These are phyloP conservation scores for Halteria grandinella DNA, from an alignment of 73 alveolate species.

Conservation along the genomic window DNA sequence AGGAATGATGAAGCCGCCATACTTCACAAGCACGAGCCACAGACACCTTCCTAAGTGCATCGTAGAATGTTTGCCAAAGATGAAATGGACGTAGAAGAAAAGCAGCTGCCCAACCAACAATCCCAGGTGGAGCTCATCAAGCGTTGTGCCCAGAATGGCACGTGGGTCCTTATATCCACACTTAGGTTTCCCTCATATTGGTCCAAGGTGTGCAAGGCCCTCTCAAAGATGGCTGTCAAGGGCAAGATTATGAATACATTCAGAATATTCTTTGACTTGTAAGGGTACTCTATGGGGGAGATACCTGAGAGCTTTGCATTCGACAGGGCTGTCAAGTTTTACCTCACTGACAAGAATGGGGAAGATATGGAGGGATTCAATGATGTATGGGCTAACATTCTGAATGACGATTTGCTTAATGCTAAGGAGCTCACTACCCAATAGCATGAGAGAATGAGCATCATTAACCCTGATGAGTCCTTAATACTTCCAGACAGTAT, in stretches of 20 bases:
- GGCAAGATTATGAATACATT: slow-evolving; percentile 44
- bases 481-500: too few relatives aligned
- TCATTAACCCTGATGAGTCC: too few relatives aligned
- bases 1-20: slow-evolving; percentile 49
- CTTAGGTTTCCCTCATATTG: slow-evolving; percentile 61
- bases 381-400: slow-evolving; percentile 71
- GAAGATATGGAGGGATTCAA: slow-evolving; percentile 74
- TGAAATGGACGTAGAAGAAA: slow-evolving; percentile 74
- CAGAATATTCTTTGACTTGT: slow-evolving; percentile 66
- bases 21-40: too few relatives aligned
- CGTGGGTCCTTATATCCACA: slow-evolving; percentile 71
- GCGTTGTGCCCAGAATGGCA: slow-evolving; percentile 63
- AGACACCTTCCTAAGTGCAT: too few relatives aligned
- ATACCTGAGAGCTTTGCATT: slow-evolving; percentile 59
- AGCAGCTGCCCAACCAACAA: slow-evolving; percentile 37
- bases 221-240: slow-evolving; percentile 13
- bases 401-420: slow-evolving; percentile 51
- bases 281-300: slow-evolving; percentile 55
- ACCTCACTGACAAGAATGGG: slow-evolving; percentile 43
- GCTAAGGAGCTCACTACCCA: too few relatives aligned
- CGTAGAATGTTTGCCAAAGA: slow-evolving; percentile 64
- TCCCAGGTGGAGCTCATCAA: slow-evolving; percentile 47
- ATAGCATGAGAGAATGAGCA: too few relatives aligned
- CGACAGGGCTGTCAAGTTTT: slow-evolving; percentile 54
- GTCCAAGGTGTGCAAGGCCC: slow-evolving; percentile 25